A percentile compares a stretch with the other conserved stretches of the same genome.
phyloP scores from a whole-genome alignment of 805 yeast species.

The Candida endomychidarum region DNA sequence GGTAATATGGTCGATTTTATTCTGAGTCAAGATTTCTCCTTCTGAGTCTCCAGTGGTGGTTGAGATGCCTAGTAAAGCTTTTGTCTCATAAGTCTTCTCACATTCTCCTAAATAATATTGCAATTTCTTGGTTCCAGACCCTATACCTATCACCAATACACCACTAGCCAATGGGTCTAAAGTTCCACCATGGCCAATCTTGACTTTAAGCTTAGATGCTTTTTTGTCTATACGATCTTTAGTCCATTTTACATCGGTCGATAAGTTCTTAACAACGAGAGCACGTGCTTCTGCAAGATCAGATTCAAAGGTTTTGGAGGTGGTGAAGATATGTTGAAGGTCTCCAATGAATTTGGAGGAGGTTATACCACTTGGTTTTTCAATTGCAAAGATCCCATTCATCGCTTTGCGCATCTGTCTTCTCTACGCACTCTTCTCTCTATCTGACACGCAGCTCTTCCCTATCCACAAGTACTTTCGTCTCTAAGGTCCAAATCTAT shows the following conservation, averaged over 20 bases:
- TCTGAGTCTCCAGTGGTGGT: slow-evolving; percentile 95
- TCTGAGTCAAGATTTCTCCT: slow-evolving; percentile 71
- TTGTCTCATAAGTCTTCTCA: slow-evolving; percentile 76
- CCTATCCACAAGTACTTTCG: neutral
- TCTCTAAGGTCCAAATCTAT: neutral
- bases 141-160: slow-evolving; percentile 87
- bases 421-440: no score
- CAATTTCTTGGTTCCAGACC: slow-evolving; percentile 82
- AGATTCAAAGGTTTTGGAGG: slow-evolving; percentile 54
- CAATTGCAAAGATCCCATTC: slow-evolving; percentile 93
- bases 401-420: no score
- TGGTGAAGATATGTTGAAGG: slow-evolving; percentile 61
- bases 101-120: slow-evolving; percentile 72
- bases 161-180: slow-evolving; percentile 97
- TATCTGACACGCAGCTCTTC: no score
- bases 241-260: slow-evolving; percentile 40
- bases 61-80: slow-evolving; percentile 82
- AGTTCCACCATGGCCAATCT: slow-evolving; percentile 98
- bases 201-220: slow-evolving; percentile 58
- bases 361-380: slow-evolving; percentile 83
- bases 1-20: slow-evolving; percentile 56
- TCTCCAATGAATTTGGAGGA: slow-evolving; percentile 72
- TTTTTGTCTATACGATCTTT: slow-evolving; percentile 52
- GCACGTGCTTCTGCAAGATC: slow-evolving; percentile 53
- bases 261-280: slow-evolving; percentile 40